A percentile compares a stretch with the other conserved stretches of the same genome.
Evolutionary conservation across 148 eudicot species (phyloP).

Genomic region (Chenopodium suecicum): DNA sequence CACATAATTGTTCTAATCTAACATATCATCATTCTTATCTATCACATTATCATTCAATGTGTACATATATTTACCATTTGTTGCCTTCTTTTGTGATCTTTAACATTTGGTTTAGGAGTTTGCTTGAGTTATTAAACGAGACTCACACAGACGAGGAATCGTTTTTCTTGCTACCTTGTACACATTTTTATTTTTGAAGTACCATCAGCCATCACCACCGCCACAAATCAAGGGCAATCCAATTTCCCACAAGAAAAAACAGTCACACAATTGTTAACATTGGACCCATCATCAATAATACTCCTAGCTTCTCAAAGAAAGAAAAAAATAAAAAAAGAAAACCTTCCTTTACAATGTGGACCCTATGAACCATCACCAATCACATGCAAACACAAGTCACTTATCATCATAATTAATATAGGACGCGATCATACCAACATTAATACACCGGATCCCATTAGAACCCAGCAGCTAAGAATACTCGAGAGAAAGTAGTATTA

Average conservation of each 20-base stretch:
- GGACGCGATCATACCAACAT: constrained; percentile 51
- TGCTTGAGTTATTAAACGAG: too few relatives aligned
- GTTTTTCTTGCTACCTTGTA: too few relatives aligned
- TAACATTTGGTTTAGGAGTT: too few relatives aligned
- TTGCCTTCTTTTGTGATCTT: too few relatives aligned
- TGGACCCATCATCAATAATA: constrained; percentile 3
- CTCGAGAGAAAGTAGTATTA: constrained; percentile 62
- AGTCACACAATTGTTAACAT: constrained; percentile 11
- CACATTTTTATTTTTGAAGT: too few relatives aligned
- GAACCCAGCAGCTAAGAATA: constrained; percentile 57
- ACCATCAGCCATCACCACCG: background rate
- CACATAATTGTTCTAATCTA: too few relatives aligned
- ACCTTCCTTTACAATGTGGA: background rate
- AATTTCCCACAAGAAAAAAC: background rate
- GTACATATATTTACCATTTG: too few relatives aligned
- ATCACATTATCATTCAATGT: too few relatives aligned
- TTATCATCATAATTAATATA: background rate
- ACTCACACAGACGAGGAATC: too few relatives aligned
- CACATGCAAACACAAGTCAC: constrained; percentile 21
- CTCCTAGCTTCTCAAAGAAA: background rate
- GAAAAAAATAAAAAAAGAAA: background rate
- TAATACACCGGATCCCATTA: constrained; percentile 61
- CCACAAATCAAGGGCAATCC: background rate
- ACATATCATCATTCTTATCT: too few relatives aligned
- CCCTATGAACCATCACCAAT: constrained; percentile 6